Base-by-base conservation (phyloP, 108 stramenopile species). In the Skeletonema costatum region DNA sequence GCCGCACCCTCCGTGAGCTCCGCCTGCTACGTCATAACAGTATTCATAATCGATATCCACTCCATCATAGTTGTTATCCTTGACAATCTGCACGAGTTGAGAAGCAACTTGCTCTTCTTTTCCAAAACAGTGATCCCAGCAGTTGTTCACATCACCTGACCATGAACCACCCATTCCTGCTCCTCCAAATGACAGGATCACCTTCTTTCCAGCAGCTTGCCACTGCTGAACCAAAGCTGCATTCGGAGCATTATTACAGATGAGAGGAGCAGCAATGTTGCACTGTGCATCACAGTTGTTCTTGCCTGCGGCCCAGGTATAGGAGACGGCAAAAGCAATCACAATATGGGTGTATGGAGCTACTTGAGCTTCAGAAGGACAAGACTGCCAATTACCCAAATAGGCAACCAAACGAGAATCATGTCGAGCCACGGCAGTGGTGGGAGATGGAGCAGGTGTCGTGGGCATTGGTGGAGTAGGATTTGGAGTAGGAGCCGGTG, bases 131-230 rank as follows among this genome's bases (percentile, higher is more conserved):
- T 85, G 79, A n/a, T 87, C 86, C 86, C 86, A 87, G 64, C 86
- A 87, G 53, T 87, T 81, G 41, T 84, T 78, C 19, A 48, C 25
- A 48, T 75, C 68, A 32, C 81, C 80, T 31, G 66, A 25, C 89
- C 89, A 90, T 64, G 62, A 61, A 1, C 86, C 75, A 17, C 89
- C 89, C 89, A 90, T 90, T 9, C 85, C 82, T 19, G 89, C 89
- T 25, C 89, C 89, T 3, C 89, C 89, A 63, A 90, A 88, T 56
- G 84, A 85, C 0, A 90, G 77, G 53, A 90, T 79, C 10, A 90
- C 85, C 60, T 90, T 90, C 74, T 90, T 90, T 2, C 89, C 87
- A 1, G 53, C 63, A 31, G 61, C 78, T 51, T 85, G 66, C 74
- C 84, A 85, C 14, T 83, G 72, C 21, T 71, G 30, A 50, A 89